These are phyloP conservation scores for Colletotrichum sansevieriae DNA, from an alignment of 2,329 filamentous ascomycete species.

Conservation along the genomic window DNA sequence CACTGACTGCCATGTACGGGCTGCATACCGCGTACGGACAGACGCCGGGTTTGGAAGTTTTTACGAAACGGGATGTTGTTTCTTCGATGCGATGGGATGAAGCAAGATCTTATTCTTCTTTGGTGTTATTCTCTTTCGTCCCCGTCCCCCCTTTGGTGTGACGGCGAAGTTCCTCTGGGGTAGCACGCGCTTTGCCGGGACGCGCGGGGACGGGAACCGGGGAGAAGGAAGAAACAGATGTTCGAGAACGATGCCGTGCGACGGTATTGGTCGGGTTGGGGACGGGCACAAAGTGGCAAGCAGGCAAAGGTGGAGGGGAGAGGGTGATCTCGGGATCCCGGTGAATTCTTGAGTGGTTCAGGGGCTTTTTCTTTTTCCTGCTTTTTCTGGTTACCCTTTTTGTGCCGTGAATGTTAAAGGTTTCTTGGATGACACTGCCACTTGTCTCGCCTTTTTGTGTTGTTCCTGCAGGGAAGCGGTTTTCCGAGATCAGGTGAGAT, in stretches of 20 bases:
- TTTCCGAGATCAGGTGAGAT: constrained; percentile 1
- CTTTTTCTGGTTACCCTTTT: neutral
- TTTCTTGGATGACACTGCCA: constrained; percentile 13
- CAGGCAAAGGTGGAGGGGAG: neutral
- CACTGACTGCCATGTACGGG: neutral
- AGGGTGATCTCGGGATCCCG: constrained; percentile 11
- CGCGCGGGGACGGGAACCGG: constrained; percentile 20
- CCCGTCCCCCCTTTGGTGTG: neutral
- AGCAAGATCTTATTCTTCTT: constrained; percentile 10
- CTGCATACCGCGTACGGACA: constrained; percentile 12
- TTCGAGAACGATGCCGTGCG: constrained; percentile 29
- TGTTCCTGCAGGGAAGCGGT: neutral
- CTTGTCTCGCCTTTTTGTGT: neutral
- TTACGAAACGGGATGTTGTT: constrained; percentile 31
- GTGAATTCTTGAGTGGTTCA: neutral
- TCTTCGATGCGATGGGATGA: constrained; percentile 32
- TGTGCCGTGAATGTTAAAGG: neutral
- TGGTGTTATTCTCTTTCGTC: too few species aligned
- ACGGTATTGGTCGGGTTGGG: constrained; percentile 6
- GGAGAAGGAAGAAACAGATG: constrained; percentile 24
- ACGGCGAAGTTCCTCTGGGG: constrained; percentile 2
- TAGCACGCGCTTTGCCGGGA: constrained; percentile 18
- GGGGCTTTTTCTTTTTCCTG: too few species aligned
- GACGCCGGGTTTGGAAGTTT: constrained; percentile 2
- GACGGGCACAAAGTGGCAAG: too few species aligned